Evolutionary conservation across 2,329 filamentous ascomycete genomes (phyloP).

Genomic region (Diaporthe sp.): DNA sequence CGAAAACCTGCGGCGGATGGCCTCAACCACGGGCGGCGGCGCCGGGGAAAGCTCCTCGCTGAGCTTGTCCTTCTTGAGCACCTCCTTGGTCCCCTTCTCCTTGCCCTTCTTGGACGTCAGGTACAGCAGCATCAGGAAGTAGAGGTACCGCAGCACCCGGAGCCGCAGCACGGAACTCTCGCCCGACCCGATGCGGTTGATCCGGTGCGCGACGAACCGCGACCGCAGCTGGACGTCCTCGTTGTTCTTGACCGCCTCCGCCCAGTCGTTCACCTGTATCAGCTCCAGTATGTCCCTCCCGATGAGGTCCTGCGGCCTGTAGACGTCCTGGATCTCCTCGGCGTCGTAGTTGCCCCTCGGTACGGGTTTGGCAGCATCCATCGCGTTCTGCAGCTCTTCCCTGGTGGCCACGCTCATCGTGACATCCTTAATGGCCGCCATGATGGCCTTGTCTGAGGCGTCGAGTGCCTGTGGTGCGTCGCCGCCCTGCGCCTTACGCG

Average conservation of each 20-base stretch:
- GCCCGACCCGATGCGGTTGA: conserved; percentile 63
- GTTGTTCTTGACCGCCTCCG: conserved; percentile 70
- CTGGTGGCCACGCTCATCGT: conserved; percentile 74
- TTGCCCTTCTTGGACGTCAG: conserved; percentile 57
- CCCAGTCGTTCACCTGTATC: conserved; percentile 80
- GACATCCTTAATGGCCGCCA: conserved; percentile 70
- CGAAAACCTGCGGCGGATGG: conserved; percentile 76
- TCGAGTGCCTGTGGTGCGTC: conserved; percentile 60
- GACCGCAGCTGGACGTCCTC: conserved; percentile 68
- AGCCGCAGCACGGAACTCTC: conserved; percentile 64
- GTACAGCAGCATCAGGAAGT: conserved; percentile 66
- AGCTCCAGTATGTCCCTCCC: conserved; percentile 74
- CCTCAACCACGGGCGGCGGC: conserved; percentile 71
- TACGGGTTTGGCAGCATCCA: conserved; percentile 77
- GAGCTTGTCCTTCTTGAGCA: conserved; percentile 73
- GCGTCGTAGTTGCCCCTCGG: conserved; percentile 77
- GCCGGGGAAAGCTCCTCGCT: conserved; percentile 65
- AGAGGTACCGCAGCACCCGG: conserved; percentile 69
- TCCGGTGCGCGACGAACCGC: conserved; percentile 72
- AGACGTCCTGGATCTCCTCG: conserved; percentile 76
- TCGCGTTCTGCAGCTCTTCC: conserved; percentile 71
- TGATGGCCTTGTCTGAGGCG: conserved; percentile 66
- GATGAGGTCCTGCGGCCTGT: conserved; percentile 74
- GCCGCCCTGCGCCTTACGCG: conserved; percentile 48
- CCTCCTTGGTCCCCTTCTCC: conserved; percentile 56